phyloP scores from a whole-genome alignment of 768 basidiomycete genomes.

The Lactifluus volemus region DNA sequence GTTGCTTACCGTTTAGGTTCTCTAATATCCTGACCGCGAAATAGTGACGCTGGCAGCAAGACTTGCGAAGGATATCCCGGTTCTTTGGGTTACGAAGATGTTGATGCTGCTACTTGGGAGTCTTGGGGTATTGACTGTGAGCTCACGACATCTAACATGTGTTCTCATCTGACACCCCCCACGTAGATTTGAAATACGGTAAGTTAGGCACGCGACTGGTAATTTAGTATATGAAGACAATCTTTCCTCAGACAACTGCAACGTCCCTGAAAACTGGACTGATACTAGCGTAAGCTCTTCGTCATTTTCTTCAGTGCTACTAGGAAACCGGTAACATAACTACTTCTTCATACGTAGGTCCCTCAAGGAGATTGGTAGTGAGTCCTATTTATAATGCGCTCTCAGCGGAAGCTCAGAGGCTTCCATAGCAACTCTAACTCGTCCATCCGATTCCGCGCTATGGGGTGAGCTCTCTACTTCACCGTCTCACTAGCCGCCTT shows the following conservation, averaged over 20 bases:
- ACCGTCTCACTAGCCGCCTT: neutral
- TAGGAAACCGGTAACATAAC: neutral
- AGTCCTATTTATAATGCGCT: conserved; percentile 19
- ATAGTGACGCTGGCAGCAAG: conserved; percentile 42
- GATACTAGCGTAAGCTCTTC: conserved; percentile 30
- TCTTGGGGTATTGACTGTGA: conserved; percentile 47
- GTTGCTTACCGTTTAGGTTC: conserved; percentile 7
- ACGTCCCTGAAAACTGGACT: conserved; percentile 44
- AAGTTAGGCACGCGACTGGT: neutral
- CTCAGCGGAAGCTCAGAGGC: neutral
- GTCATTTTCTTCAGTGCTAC: neutral
- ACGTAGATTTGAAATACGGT: conserved; percentile 40
- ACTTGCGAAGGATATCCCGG: conserved; percentile 51
- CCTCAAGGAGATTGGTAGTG: conserved; percentile 43
- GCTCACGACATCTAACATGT: neutral
- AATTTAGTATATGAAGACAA: neutral
- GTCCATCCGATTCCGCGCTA: conserved; percentile 47
- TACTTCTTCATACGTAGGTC: conserved; percentile 19
- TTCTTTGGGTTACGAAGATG: conserved; percentile 40
- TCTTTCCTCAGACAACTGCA: conserved; percentile 38
- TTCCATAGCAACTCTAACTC: conserved; percentile 43
- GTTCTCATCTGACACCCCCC: neutral
- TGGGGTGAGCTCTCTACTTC: conserved; percentile 34
- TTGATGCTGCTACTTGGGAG: conserved; percentile 44
- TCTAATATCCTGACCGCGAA: neutral